A percentile compares a stretch with the other conserved stretches of the same genome.
Conservation (phyloP, 2,329 filamentous ascomycete species). For the Aspergillus cejpii region DNA sequence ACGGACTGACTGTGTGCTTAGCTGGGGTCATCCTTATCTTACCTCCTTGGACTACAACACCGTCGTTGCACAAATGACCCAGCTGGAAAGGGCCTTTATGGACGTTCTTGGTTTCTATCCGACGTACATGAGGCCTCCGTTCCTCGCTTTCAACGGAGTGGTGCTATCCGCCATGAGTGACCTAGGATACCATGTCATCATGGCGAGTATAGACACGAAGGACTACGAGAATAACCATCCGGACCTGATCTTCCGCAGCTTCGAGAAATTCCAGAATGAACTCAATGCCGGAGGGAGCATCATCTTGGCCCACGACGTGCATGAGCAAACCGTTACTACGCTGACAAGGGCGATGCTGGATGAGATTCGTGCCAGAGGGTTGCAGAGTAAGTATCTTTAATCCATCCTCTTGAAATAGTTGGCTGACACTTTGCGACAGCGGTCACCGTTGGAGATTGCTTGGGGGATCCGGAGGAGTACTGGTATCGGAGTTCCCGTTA, state of each 20-base stretch:
- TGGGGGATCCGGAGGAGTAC: conserved; percentile 46
- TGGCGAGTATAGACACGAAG: conserved; percentile 39
- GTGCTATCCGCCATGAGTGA: conserved; percentile 34
- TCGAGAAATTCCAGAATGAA: conserved; percentile 28
- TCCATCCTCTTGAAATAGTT: not conserved
- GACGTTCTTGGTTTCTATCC: conserved; percentile 42
- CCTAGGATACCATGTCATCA: conserved; percentile 44
- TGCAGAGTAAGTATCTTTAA: conserved; percentile 21
- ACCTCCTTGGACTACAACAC: conserved; percentile 26
- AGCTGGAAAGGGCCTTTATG: conserved; percentile 36
- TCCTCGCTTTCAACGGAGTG: conserved; percentile 30
- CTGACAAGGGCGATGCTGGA: conserved; percentile 32
- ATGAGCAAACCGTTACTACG: conserved; percentile 31
- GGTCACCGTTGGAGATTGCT: conserved; percentile 53
- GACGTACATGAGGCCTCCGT: conserved; percentile 46
- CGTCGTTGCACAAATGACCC: conserved; percentile 37
- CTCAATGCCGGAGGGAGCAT: conserved; percentile 30
- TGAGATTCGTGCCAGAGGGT: conserved; percentile 39
- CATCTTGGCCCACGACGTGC: conserved; percentile 35
- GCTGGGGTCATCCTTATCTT: conserved; percentile 39
- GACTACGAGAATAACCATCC: conserved; percentile 37
- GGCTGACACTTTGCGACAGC: conserved; percentile 27
- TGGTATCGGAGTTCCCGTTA: conserved; percentile 43
- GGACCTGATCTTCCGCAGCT: conserved; percentile 24
- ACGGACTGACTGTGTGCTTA: conserved; percentile 6